A percentile compares a stretch with the other conserved stretches of the same genome.
Conservation (phyloP, 2,329 filamentous ascomycete genomes). For the Fusarium subtropicale region DNA sequence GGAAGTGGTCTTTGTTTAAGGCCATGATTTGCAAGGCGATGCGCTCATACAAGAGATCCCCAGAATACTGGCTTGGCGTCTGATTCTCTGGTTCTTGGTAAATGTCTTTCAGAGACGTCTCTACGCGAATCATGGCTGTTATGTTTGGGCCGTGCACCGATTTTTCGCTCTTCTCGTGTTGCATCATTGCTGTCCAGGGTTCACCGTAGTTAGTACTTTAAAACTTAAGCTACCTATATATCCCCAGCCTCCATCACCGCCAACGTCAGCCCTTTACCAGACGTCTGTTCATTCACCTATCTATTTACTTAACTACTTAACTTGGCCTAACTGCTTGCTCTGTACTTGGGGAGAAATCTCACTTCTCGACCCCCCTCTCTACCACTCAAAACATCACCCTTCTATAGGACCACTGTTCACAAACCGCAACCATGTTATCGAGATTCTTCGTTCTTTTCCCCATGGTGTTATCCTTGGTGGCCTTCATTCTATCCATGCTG, state of each 20-base stretch:
- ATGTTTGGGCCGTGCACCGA: slow-evolving; percentile 4
- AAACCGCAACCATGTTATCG: slow-evolving; percentile 37
- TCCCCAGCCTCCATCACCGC: slow-evolving; percentile 17
- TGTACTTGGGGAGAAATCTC: background rate
- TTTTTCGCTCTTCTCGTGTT: slow-evolving; percentile 6
- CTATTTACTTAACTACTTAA: slow-evolving; percentile 17
- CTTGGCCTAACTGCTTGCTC: background rate
- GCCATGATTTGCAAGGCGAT: slow-evolving; percentile 42
- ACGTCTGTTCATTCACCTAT: slow-evolving; percentile 12
- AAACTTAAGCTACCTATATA: slow-evolving; percentile 28
- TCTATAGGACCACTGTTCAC: slow-evolving; percentile 2
- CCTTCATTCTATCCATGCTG: slow-evolving; percentile 55
- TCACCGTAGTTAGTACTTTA: background rate
- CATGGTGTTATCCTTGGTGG: slow-evolving; percentile 53
- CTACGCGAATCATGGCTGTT: slow-evolving; percentile 25
- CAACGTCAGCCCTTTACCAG: slow-evolving; percentile 16
- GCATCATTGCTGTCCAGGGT: slow-evolving; percentile 31
- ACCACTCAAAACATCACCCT: slow-evolving; percentile 2
- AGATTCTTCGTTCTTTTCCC: slow-evolving; percentile 53
- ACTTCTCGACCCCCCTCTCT: background rate
- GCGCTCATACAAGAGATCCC: slow-evolving; percentile 38
- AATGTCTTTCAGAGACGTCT: background rate
- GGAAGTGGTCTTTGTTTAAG: slow-evolving; percentile 30
- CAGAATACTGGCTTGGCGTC: slow-evolving; percentile 15
- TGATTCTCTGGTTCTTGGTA: slow-evolving; percentile 5